A percentile compares a stretch with the other conserved stretches of the same genome.
These are phyloP conservation scores for Dianthus caryophyllus DNA, from an alignment of 148 eudicot species.

Conservation along the genomic window DNA sequence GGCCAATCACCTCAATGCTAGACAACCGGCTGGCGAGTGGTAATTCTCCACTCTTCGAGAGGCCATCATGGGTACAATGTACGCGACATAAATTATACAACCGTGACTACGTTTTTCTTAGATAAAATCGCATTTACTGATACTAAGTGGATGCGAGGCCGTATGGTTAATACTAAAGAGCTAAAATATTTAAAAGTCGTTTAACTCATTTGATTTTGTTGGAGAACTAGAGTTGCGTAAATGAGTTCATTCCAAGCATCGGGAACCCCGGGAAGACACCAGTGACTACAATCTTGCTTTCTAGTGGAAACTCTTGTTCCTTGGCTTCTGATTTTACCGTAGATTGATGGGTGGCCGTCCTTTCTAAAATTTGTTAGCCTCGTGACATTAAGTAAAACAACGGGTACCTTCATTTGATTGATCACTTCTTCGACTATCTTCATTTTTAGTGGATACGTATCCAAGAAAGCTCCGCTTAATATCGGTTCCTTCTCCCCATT, in stretches of 20 bases:
- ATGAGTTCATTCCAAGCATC: slow-evolving; percentile 97
- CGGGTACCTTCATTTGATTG: slow-evolving; percentile 59
- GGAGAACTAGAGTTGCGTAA: slow-evolving; percentile 53
- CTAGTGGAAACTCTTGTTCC: slow-evolving; percentile 46
- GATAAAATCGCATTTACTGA: too few relatives aligned
- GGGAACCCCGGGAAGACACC: slow-evolving; percentile 99
- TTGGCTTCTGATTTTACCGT: slow-evolving; percentile 45
- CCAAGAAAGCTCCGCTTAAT: slow-evolving; percentile 41
- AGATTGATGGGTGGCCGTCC: slow-evolving; percentile 89
- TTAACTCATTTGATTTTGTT: slow-evolving; percentile 23
- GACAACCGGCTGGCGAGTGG: too few relatives aligned
- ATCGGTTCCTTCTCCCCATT: slow-evolving; percentile 75
- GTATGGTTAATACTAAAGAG: too few relatives aligned
- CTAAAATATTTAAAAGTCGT: neutral
- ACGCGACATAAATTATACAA: too few relatives aligned
- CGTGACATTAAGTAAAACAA: slow-evolving; percentile 64
- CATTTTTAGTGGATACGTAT: slow-evolving; percentile 78
- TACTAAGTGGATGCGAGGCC: too few relatives aligned
- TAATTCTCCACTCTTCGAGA: too few relatives aligned
- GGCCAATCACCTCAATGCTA: too few relatives aligned
- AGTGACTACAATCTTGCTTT: slow-evolving; percentile 93
- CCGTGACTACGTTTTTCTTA: too few relatives aligned
- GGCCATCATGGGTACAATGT: too few relatives aligned
- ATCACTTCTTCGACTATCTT: slow-evolving; percentile 76
- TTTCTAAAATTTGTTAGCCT: slow-evolving; percentile 77